Evolutionary conservation across 768 basidiomycete species (phyloP).

Genomic region (Clathrus columnatus): DNA sequence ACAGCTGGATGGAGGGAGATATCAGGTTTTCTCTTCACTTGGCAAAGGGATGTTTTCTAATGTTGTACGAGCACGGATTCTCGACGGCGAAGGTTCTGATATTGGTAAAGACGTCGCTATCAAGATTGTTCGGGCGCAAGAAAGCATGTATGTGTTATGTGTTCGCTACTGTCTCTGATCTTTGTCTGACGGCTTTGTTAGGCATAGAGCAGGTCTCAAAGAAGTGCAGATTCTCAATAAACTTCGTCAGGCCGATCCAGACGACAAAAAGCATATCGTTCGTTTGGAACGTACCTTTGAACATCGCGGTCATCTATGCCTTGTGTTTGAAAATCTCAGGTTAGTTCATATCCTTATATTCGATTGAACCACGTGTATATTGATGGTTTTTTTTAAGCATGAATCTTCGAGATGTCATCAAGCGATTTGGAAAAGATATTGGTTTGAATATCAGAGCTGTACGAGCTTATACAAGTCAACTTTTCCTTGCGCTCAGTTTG

Average conservation of each 20-base stretch:
- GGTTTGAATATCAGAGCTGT: constrained; percentile 94
- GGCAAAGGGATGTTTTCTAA: constrained; percentile 99
- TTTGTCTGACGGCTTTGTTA: constrained; percentile 23
- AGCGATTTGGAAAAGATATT: constrained; percentile 96
- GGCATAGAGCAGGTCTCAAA: constrained; percentile 92
- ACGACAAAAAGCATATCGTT: constrained; percentile 94
- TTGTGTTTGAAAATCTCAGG: constrained; percentile 94
- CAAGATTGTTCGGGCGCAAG: constrained; percentile 92
- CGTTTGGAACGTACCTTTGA: constrained; percentile 94
- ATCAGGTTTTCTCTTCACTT: constrained; percentile 90
- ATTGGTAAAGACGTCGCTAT: constrained; percentile 82
- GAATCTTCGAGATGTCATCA: constrained; percentile 97
- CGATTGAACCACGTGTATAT: neutral
- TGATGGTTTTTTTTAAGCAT: constrained; percentile 44
- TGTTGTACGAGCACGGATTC: constrained; percentile 82
- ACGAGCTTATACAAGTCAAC: constrained; percentile 96
- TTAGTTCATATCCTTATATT: constrained; percentile 26
- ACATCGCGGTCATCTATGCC: constrained; percentile 90
- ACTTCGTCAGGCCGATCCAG: constrained; percentile 81
- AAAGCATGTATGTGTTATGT: constrained; percentile 71
- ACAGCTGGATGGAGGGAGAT: constrained; percentile 82
- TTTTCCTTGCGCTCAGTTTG: constrained; percentile 80
- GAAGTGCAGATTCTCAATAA: constrained; percentile 86
- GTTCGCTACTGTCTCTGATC: constrained; percentile 2
- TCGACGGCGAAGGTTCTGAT: constrained; percentile 48